phyloP scores from a whole-genome alignment of 2,329 filamentous ascomycete genomes.

The Keithomyces neogunnii region DNA sequence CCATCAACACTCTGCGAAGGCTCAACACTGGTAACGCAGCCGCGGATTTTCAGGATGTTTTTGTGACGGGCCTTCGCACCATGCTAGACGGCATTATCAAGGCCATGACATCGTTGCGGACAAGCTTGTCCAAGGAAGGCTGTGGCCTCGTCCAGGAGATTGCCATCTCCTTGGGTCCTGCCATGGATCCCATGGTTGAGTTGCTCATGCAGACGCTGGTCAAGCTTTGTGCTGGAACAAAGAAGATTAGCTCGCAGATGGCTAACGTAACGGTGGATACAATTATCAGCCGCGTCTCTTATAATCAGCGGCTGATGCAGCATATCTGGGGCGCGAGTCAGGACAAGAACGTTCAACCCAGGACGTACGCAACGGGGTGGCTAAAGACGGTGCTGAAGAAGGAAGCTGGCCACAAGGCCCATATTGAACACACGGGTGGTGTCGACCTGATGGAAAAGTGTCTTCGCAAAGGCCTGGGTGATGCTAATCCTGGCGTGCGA shows the following conservation, averaged over 20 bases:
- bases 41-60: conserved; percentile 64
- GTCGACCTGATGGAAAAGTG: conserved; percentile 79
- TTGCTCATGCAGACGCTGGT: conserved; percentile 81
- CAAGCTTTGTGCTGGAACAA: conserved; percentile 82
- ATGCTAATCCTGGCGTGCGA: conserved; percentile 83
- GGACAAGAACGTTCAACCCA: conserved; percentile 88
- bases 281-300: conserved; percentile 72
- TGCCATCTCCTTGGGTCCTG: conserved; percentile 65
- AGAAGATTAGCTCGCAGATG: conserved; percentile 83
- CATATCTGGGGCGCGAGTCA: conserved; percentile 75
- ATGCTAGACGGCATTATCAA: conserved; percentile 86
- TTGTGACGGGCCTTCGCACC: conserved; percentile 60
- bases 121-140: conserved; percentile 81
- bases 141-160: conserved; percentile 80
- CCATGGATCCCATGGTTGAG: conserved; percentile 82
- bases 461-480: conserved; percentile 78
- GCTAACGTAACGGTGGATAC: conserved; percentile 74
- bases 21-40: conserved; percentile 79
- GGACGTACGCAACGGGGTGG: conserved; percentile 74
- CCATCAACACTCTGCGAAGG: conserved; percentile 64
- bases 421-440: conserved; percentile 77
- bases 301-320: conserved; percentile 72
- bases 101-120: conserved; percentile 71
- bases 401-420: conserved; percentile 67
- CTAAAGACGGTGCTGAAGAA: conserved; percentile 73